Evolutionary conservation across 2,329 filamentous ascomycete genomes (phyloP).

Genomic region (Pestalotiopsis sp.): DNA sequence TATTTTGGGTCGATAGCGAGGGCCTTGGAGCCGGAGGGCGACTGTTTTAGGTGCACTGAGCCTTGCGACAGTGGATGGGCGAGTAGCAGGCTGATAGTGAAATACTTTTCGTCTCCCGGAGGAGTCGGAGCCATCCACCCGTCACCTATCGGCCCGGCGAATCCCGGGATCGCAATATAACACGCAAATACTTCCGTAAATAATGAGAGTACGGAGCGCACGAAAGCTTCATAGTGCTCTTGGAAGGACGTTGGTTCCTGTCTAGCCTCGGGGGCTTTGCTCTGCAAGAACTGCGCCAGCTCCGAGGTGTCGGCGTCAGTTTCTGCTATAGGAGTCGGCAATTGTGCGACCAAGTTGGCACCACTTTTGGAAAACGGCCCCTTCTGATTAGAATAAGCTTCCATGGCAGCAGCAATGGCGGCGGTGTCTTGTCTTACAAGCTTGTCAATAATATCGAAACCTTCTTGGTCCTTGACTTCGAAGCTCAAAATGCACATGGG

Average conservation of each 20-base stretch:
- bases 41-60: too few relatives aligned
- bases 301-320: constrained; percentile 30
- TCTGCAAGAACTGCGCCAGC: constrained; percentile 17
- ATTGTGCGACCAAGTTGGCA: constrained; percentile 19
- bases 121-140: constrained; percentile 1
- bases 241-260: not conserved
- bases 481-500: constrained; percentile 22
- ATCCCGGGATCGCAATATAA: constrained; percentile 5
- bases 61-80: too few relatives aligned
- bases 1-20: too few relatives aligned
- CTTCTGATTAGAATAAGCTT: constrained; percentile 20
- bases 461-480: constrained; percentile 20
- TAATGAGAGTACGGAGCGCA: constrained; percentile 6
- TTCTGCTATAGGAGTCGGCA: constrained; percentile 21
- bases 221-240: not conserved
- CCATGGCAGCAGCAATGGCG: constrained; percentile 21
- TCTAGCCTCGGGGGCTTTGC: not conserved
- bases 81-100: not conserved
- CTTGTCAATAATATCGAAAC: constrained; percentile 22
- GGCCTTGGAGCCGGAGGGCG: too few relatives aligned
- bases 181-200: not conserved
- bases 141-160: not conserved
- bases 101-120: not conserved
- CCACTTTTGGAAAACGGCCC: constrained; percentile 24
- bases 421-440: constrained; percentile 19